These are phyloP conservation scores for Exophiala viscosa DNA, from an alignment of 2,329 filamentous ascomycete genomes.

Conservation along the genomic window DNA sequence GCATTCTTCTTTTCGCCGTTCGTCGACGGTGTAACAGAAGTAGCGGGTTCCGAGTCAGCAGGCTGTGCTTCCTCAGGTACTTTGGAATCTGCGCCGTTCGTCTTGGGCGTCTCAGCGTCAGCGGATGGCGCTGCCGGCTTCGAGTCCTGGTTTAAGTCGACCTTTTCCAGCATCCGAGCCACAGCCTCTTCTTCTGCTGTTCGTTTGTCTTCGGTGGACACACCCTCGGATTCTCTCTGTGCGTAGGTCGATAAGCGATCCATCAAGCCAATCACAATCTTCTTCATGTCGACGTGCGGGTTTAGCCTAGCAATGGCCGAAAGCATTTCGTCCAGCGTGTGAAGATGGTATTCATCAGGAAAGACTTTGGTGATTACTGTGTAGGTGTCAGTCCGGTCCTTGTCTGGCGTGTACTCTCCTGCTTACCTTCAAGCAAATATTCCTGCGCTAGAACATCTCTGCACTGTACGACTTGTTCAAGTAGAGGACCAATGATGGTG, in stretches of 20 bases:
- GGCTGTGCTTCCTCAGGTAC: slow-evolving; percentile 29
- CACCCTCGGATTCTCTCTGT: slow-evolving; percentile 74
- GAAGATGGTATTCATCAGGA: slow-evolving; percentile 95
- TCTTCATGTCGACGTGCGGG: slow-evolving; percentile 95
- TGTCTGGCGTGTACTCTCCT: background rate
- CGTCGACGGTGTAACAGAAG: slow-evolving; percentile 29
- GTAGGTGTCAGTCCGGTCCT: background rate
- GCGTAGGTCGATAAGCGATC: slow-evolving; percentile 91
- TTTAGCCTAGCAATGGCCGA: slow-evolving; percentile 90
- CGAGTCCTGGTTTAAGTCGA: slow-evolving; percentile 55
- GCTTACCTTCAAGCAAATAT: slow-evolving; percentile 76
- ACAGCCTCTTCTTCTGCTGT: slow-evolving; percentile 83
- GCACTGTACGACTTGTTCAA: slow-evolving; percentile 97
- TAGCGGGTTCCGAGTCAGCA: slow-evolving; percentile 32
- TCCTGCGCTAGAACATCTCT: slow-evolving; percentile 95
- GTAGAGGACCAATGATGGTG: slow-evolving; percentile 77
- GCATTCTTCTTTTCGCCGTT: slow-evolving; percentile 35
- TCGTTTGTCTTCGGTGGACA: slow-evolving; percentile 66
- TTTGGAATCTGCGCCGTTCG: slow-evolving; percentile 34
- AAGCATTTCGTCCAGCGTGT: slow-evolving; percentile 92
- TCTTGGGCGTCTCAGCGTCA: slow-evolving; percentile 21
- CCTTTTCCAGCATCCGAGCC: slow-evolving; percentile 69
- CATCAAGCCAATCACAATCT: slow-evolving; percentile 97
- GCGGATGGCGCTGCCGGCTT: slow-evolving; percentile 32
- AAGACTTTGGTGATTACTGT: slow-evolving; percentile 96